Conservation (phyloP, 805 yeast genomes). For the Myxozyma monticola region DNA sequence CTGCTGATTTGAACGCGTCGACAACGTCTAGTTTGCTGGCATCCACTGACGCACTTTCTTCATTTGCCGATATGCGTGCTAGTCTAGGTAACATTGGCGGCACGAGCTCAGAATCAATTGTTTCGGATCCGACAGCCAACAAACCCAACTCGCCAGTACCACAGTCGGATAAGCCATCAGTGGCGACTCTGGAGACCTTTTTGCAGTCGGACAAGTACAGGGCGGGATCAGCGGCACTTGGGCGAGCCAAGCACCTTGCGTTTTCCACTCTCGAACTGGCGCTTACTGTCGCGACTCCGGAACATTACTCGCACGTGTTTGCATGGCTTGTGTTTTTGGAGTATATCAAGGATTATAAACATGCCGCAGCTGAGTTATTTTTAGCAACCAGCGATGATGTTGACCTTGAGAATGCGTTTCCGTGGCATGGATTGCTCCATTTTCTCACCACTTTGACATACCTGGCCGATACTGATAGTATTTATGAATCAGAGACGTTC, state of each 20-base stretch:
- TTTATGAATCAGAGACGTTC: conserved; percentile 4
- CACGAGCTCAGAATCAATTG: background rate
- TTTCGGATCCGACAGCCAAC: background rate
- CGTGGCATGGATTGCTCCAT: conserved; percentile 25
- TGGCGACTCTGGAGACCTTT: conserved; percentile 1
- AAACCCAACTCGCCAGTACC: background rate
- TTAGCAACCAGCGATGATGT: background rate
- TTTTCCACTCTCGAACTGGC: conserved; percentile 20
- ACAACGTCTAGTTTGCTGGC: too few relatives aligned
- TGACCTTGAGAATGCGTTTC: conserved; percentile 6
- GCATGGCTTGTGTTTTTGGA: conserved; percentile 28
- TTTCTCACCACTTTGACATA: conserved; percentile 19
- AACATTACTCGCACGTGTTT: conserved; percentile 25
- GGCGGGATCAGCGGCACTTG: conserved; percentile 3
- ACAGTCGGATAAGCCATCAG: background rate
- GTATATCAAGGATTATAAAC: conserved; percentile 11
- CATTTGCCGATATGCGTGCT: background rate
- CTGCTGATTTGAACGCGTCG: too few relatives aligned
- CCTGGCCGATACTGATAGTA: conserved; percentile 16
- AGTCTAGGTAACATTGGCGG: background rate
- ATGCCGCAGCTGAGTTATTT: conserved; percentile 11
- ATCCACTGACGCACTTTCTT: conserved; percentile 5
- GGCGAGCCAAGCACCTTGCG: conserved; percentile 11
- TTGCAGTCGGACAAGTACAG: conserved; percentile 7
- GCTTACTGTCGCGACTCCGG: conserved; percentile 15